These are phyloP conservation scores for Cutaneotrichosporon cyanovorans DNA, from an alignment of 1,284 basidiomycete genomes.

Conservation along the genomic window DNA sequence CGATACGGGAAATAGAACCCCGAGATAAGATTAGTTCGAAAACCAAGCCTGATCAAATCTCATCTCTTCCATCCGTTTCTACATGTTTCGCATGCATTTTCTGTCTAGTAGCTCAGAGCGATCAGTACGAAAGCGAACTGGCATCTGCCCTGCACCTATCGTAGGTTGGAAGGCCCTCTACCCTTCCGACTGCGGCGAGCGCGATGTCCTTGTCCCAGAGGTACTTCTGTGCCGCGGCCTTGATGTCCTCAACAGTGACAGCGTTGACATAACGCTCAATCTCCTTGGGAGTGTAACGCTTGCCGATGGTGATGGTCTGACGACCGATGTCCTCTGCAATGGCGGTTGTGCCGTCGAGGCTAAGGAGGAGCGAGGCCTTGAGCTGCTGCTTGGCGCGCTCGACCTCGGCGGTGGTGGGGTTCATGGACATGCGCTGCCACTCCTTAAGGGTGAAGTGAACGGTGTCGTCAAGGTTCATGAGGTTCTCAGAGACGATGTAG, in stretches of 20 bases:
- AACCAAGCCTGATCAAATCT: too few species aligned
- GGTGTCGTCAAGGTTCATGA: conserved; percentile 87
- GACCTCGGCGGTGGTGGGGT: conserved; percentile 77
- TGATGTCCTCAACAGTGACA: conserved; percentile 81
- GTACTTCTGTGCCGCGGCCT: conserved; percentile 84
- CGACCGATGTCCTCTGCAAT: conserved; percentile 97
- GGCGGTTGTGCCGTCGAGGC: conserved; percentile 89
- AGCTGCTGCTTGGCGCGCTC: conserved; percentile 97
- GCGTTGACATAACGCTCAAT: conserved; percentile 89
- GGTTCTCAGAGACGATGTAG: conserved; percentile 91
- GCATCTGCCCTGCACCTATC: conserved; percentile 1
- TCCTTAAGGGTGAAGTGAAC: conserved; percentile 91
- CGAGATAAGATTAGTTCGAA: too few species aligned
- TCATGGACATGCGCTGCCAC: conserved; percentile 93
- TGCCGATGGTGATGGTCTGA: conserved; percentile 90
- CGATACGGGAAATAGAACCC: too few species aligned
- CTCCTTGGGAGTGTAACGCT: conserved; percentile 81
- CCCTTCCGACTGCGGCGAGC: conserved; percentile 70
- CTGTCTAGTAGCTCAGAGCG: not conserved
- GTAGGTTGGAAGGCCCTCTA: conserved; percentile 64
- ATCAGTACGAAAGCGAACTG: not conserved
- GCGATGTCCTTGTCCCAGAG: conserved; percentile 79
- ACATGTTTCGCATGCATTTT: too few species aligned
- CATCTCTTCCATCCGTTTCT: too few species aligned
- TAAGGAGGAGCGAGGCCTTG: conserved; percentile 85